These are phyloP conservation scores for Fomitopsis serialis DNA, from an alignment of 768 basidiomycete species.

Conservation along the genomic window DNA sequence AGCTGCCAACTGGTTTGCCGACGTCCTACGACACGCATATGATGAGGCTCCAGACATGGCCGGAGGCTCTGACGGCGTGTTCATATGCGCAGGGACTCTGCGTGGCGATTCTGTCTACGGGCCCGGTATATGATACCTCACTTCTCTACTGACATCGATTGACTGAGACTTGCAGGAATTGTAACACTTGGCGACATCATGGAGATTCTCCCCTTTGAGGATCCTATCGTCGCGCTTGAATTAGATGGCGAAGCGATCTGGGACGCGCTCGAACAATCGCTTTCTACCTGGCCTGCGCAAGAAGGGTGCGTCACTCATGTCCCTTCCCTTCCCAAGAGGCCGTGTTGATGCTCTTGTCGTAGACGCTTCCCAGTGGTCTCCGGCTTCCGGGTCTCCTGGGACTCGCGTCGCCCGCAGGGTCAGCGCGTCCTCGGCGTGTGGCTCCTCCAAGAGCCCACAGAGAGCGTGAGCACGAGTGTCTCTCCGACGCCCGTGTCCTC, in stretches of 20 bases:
- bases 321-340: neutral
- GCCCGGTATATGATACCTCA: constrained; percentile 44
- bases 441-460: constrained; percentile 35
- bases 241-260: constrained; percentile 75
- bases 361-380: constrained; percentile 89
- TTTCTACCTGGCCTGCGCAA: constrained; percentile 81
- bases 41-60: constrained; percentile 61
- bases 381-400: constrained; percentile 83
- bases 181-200: constrained; percentile 83
- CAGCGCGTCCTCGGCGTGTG: constrained; percentile 72
- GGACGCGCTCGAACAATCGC: constrained; percentile 68
- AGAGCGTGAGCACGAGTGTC: constrained; percentile 10
- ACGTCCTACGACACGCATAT: constrained; percentile 78
- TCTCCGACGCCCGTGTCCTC: constrained; percentile 3
- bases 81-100: constrained; percentile 79
- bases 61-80: constrained; percentile 71
- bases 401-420: constrained; percentile 67
- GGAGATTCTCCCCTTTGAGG: constrained; percentile 87
- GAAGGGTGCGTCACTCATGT: constrained; percentile 57
- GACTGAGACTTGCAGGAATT: constrained; percentile 32
- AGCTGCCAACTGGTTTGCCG: constrained; percentile 79
- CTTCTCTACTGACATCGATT: neutral
- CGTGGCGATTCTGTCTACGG: constrained; percentile 85
- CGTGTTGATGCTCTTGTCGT: neutral
- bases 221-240: constrained; percentile 77